Conservation (phyloP, 768 basidiomycete species). For the Dictyophora rubrovolvata region DNA sequence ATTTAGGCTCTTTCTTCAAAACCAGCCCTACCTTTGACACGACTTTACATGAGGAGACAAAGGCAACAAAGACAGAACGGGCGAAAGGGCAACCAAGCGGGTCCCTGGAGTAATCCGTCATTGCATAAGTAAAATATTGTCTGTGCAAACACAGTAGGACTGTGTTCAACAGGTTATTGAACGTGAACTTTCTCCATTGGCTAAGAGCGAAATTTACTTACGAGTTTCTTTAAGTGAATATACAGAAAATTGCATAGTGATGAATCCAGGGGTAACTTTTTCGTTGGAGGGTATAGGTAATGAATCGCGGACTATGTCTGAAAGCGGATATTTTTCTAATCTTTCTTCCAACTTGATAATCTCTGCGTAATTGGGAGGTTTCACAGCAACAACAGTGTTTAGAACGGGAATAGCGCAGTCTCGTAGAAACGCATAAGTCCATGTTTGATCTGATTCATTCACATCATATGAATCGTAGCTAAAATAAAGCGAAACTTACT, state of each 20-base stretch:
- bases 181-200: neutral
- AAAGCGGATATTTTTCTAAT: neutral
- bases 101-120: constrained; percentile 64
- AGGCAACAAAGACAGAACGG: constrained; percentile 66
- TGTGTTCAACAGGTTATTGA: constrained; percentile 14
- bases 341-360: constrained; percentile 2
- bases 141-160: constrained; percentile 66
- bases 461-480: neutral
- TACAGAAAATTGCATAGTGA: neutral
- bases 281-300: neutral
- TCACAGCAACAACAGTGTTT: constrained; percentile 2
- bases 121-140: constrained; percentile 63
- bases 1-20: constrained; percentile 50
- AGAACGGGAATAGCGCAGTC: constrained; percentile 1
- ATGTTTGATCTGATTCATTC: neutral
- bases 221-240: neutral
- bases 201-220: neutral
- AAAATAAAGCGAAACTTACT: neutral
- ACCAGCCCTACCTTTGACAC: constrained; percentile 62
- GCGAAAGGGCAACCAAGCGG: constrained; percentile 64
- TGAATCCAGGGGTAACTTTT: neutral
- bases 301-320: neutral
- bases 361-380: constrained; percentile 3
- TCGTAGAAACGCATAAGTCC: constrained; percentile 1
- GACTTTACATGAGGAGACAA: constrained; percentile 59